A percentile compares a stretch with the other conserved stretches of the same genome.
phyloP scores from a whole-genome alignment of 2,329 filamentous ascomycete genomes.

The Alternaria alternata region DNA sequence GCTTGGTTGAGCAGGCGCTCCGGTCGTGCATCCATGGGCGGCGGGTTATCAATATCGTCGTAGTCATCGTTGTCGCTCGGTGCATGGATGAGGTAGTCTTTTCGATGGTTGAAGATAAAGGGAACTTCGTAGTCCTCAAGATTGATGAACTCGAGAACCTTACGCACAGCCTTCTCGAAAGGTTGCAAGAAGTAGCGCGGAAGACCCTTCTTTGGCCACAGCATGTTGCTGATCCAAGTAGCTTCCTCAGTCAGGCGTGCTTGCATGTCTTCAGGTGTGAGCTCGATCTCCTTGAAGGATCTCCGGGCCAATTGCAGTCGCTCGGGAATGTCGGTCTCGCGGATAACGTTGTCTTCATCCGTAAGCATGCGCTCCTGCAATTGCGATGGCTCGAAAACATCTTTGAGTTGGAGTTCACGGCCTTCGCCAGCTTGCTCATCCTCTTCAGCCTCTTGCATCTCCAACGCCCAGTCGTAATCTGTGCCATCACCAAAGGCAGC shows the following conservation, averaged over 20 bases:
- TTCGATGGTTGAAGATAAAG: slow-evolving; percentile 97
- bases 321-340: slow-evolving; percentile 88
- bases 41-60: slow-evolving; percentile 70
- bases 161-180: slow-evolving; percentile 87
- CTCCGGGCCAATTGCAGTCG: slow-evolving; percentile 92
- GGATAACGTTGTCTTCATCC: slow-evolving; percentile 92
- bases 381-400: slow-evolving; percentile 97
- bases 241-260: slow-evolving; percentile 78
- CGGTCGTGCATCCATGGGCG: slow-evolving; percentile 76
- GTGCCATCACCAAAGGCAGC: slow-evolving; percentile 94
- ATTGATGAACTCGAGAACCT: slow-evolving; percentile 94
- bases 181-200: slow-evolving; percentile 76
- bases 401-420: slow-evolving; percentile 89
- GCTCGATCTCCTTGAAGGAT: slow-evolving; percentile 81
- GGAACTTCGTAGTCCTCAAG: slow-evolving; percentile 94
- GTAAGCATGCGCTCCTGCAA: slow-evolving; percentile 93
- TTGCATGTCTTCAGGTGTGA: slow-evolving; percentile 77
- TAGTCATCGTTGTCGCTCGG: slow-evolving; percentile 69
- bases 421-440: slow-evolving; percentile 81
- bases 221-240: slow-evolving; percentile 86
- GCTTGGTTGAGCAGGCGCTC: slow-evolving; percentile 92
- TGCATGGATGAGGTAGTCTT: slow-evolving; percentile 94
- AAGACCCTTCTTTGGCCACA: slow-evolving; percentile 87
- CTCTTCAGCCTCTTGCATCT: slow-evolving; percentile 83
- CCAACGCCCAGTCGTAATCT: slow-evolving; percentile 94